Base-by-base conservation (phyloP, 2,329 filamentous ascomycete genomes). In the Pseudogymnoascus sp. region DNA sequence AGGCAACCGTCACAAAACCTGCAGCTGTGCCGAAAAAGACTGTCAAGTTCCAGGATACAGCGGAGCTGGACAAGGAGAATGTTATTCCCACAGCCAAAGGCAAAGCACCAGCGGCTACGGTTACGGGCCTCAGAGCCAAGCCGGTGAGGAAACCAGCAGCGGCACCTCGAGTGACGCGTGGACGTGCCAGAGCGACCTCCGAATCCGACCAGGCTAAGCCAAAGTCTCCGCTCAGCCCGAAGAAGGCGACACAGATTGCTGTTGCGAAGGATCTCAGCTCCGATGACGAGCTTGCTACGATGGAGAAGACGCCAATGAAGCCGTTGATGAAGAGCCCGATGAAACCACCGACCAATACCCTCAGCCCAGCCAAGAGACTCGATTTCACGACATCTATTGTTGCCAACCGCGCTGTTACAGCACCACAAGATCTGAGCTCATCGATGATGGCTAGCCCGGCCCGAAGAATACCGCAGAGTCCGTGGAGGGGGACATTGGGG, bases 1-100 rank as follows among this genome's bases (percentile, higher is more conserved):
- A 70, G 40, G 68, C 73, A 24, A 75, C 73, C 17, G 71, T 72
- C 54, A 74, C 75, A 64, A 66, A 68, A 63, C 77, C 77, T 24
- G 5, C 57, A 13, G 66, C 80, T 15, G 74, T 76, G 4, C 71
- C 76, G 35, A 85, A 82, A 75, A 87, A 86, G 75, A 79, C 77
- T 2, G 84, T 87, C 68, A 84, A 81, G 62, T 87, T 87, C 70
- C 78, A 85, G 69, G 70, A 71, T 40, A 61, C 60, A 31, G 44
- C 33, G 21, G 82, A 84, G 66, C 81, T 82, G 2, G 84, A 85
- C 70, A 87, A 87, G 73, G 84, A 87, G 70, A 87, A 87, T 65
- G 72, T 84, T 37, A 70, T 76, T 17, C 82, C 81, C 11, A 75
- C 78, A 5, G 70, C 71, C 61, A 78, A 78, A 68, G 65, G 67